phyloP scores from a whole-genome alignment of 1,284 basidiomycete genomes.

The Stygiomarasmius scandens region DNA sequence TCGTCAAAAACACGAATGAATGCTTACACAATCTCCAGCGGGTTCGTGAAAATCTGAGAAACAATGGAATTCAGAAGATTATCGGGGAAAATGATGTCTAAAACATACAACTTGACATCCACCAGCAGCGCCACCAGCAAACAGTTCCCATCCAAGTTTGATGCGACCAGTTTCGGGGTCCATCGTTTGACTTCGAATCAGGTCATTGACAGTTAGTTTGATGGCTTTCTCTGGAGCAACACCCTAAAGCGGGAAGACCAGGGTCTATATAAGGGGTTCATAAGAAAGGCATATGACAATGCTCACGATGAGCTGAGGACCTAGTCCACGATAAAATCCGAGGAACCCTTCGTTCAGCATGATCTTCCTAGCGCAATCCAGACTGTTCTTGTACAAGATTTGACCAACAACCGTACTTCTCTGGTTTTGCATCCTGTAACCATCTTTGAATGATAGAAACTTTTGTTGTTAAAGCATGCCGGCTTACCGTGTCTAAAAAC shows the following conservation, averaged over 20 bases:
- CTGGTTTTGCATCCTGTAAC: conserved; percentile 92
- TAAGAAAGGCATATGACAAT: neutral
- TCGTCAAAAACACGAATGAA: conserved; percentile 8
- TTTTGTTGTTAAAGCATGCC: neutral
- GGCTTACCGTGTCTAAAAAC: conserved; percentile 64
- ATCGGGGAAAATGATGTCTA: neutral
- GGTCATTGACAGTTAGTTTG: conserved; percentile 95
- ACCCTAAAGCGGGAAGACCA: conserved; percentile 54
- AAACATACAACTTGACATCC: conserved; percentile 93
- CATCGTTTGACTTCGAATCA: conserved; percentile 82
- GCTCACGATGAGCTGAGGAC: conserved; percentile 90
- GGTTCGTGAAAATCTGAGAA: conserved; percentile 89
- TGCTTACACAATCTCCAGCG: conserved; percentile 87
- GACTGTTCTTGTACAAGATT: conserved; percentile 90
- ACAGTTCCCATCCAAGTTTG: conserved; percentile 81
- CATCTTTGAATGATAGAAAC: neutral
- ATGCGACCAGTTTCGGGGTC: conserved; percentile 97
- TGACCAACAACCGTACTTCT: conserved; percentile 93
- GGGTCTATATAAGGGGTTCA: neutral
- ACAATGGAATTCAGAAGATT: conserved; percentile 20
- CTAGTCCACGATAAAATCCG: conserved; percentile 96
- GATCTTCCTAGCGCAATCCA: conserved; percentile 94
- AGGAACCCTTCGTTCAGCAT: conserved; percentile 92
- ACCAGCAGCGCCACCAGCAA: conserved; percentile 93
- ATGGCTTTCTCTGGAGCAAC: conserved; percentile 99